Base-by-base conservation (phyloP, 2,329 filamentous ascomycete genomes). In the Pyrenophora graminea region DNA sequence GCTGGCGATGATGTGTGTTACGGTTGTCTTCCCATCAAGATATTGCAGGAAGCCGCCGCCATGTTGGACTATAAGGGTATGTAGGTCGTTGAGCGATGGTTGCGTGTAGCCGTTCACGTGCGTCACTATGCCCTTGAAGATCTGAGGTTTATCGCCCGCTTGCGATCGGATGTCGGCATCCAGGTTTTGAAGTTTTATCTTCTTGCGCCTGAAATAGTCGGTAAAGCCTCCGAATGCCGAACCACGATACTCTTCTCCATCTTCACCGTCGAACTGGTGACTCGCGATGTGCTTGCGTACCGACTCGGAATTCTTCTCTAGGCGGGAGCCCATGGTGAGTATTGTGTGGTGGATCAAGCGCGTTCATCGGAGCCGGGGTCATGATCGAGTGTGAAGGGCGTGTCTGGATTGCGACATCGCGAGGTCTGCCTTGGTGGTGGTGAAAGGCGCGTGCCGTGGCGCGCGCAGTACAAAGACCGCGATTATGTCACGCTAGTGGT, bases 31-130 rank as follows among this genome's bases (percentile, higher is more conserved):
- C 32, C 87, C 89, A 72, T 97, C 92, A 9, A 99, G 79, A 66
- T 97, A 97, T 71, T 99, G 94, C 55, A 97, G 82, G 63, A 96
- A 97, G 0, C 89, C 90, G 27, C 92, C 95, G n/a, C 94, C 94
- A 82, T 97, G 86, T 62, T 88, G 85, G 15, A 99, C 93, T 48
- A 99, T 88, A 53, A 96, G 82, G 45, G 80, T 85, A 76, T 96
- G 93, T 15, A 99, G 82, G 79, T 96, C 85, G 62, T 91, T 92
- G 45, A 97, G 79, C 1, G 92, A 91, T 1, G 94, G 94, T 64
- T 97, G 93, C 0, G 94, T 99, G 70, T 97, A 99, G 41, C 94
- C 94, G 63, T 92, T 96, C 19, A 99, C 88, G 74, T 97, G 90
- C 8, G 88, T 91, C 10, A 96, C 91, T 7, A 97, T 82, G 0